Evolutionary conservation across 2,329 filamentous ascomycete species (phyloP).

Genomic region (Cryphonectria radicalis): DNA sequence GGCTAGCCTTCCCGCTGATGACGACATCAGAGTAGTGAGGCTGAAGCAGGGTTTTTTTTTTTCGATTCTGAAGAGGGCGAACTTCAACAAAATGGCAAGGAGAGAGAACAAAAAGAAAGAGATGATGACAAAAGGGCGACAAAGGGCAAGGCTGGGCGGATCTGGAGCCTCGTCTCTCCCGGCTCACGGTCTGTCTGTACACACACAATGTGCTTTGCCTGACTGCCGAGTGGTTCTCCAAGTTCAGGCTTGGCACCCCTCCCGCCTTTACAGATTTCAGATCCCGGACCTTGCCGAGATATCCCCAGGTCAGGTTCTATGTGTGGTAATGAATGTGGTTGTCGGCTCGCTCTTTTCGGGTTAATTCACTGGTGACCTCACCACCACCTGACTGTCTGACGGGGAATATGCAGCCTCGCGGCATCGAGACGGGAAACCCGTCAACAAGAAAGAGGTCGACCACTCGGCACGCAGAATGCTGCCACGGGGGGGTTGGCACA

Average conservation of each 20-base stretch:
- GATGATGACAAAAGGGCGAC: neutral
- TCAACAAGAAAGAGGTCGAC: neutral
- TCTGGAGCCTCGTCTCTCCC: conserved; percentile 2
- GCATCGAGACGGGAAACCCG: neutral
- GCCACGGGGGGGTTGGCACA: conserved; percentile 15
- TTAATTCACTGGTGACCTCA: neutral
- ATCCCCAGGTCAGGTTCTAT: neutral
- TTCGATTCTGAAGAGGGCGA: neutral
- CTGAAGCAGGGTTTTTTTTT: neutral
- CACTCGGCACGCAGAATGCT: conserved; percentile 23
- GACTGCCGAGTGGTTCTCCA: neutral
- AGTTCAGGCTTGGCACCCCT: neutral
- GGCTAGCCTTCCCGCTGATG: neutral
- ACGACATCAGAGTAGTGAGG: neutral
- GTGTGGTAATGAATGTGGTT: neutral
- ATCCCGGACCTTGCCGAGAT: conserved; percentile 1
- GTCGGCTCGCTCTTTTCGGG: neutral
- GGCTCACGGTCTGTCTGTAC: neutral
- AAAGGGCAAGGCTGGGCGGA: neutral
- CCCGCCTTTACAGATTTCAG: neutral
- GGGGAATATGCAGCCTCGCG: neutral
- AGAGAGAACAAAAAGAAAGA: neutral
- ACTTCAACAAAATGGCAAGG: neutral
- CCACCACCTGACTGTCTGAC: neutral
- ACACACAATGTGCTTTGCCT: neutral